Percentiles rank a stretch among this genome's conserved stretches.
Evolutionary conservation across 1,284 basidiomycete species (phyloP).

Genomic region (Tylopilus sp.): DNA sequence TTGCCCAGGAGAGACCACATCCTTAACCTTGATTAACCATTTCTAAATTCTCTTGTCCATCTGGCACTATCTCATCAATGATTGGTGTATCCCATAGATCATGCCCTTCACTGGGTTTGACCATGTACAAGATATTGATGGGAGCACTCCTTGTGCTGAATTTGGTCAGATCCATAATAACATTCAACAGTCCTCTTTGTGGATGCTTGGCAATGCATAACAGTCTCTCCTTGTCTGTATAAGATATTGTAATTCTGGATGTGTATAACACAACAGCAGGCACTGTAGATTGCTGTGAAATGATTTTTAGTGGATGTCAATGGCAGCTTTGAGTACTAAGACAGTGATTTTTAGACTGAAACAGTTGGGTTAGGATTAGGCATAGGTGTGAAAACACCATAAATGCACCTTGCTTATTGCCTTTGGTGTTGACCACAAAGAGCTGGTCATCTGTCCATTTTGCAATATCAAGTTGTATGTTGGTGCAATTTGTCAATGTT

Average conservation of each 20-base stretch:
- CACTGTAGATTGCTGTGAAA: conserved; percentile 80
- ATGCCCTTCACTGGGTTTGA: conserved; percentile 66
- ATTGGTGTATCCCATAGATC: conserved; percentile 62
- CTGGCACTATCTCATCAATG: conserved; percentile 39
- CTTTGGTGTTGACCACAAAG: conserved; percentile 77
- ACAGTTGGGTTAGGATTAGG: too few relatives aligned
- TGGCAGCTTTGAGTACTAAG: conserved; percentile 51
- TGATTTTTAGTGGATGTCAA: conserved; percentile 81
- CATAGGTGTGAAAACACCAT: background rate
- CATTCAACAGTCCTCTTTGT: conserved; percentile 68
- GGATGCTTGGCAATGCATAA: conserved; percentile 71
- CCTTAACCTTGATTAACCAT: conserved; percentile 51
- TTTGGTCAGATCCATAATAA: conserved; percentile 63
- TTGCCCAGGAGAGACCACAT: background rate
- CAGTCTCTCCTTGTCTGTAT: conserved; percentile 73
- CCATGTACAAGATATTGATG: conserved; percentile 63
- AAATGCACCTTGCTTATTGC: conserved; percentile 74
- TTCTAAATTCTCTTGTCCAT: conserved; percentile 47
- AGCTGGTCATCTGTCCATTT: conserved; percentile 69
- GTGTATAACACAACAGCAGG: conserved; percentile 73
- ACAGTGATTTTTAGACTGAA: conserved; percentile 57
- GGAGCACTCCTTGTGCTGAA: conserved; percentile 61
- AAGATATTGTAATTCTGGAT: conserved; percentile 39
- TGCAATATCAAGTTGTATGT: conserved; percentile 55
- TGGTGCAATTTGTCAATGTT: background rate